Base-by-base conservation (phyloP, 768 basidiomycete species). In the Pleurotus eryngii region DNA sequence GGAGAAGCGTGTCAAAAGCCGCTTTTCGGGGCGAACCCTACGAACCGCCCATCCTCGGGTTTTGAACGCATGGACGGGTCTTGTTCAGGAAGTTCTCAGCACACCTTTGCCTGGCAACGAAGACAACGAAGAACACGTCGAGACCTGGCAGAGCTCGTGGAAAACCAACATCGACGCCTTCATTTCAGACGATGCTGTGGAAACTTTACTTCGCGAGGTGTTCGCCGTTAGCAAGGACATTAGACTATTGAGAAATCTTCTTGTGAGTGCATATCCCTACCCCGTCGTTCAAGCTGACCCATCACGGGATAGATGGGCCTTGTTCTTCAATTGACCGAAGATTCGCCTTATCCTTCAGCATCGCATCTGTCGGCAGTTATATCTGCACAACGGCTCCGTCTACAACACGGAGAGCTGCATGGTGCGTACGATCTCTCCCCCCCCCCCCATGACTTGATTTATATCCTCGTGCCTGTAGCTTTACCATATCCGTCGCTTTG, bases 1-100 rank as follows among this genome's bases (percentile, higher is more conserved):
- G 15, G 97, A 99, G 70, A 99, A 99, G 70, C 81, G 97, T 45
- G 97, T 99, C 49, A 97, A 98, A 72, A 97, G 94, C 61, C 84
- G 97, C 3, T 99, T 98, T 73, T 98, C 95, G 1, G 93, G 95
- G 30, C 80, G 97, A 56, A 90, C 93, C 64, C 78, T 95, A 56
- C 83, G 92, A 47, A 86, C 92, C 5, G 80, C 84, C 0, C 82
- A 89, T 12, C 84, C 87, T 2, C 65, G 73, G 4, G 74, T 72
- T 7, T 58, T 85, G 0, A 70, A 74, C 3, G 72, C 71, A 15
- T 89, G 87, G 78, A 66, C 82, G 11, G 68, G 65, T 6, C 68
- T 85, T n/a, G 75, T 82, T 46, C 77, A 74, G 59, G 65, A 64
- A 1, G 66, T 82, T 4, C 68, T 96, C 3, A 70, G 63, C 7